These are phyloP conservation scores for Camellia sinensis DNA, from an alignment of 148 eudicot species.

Conservation along the genomic window DNA sequence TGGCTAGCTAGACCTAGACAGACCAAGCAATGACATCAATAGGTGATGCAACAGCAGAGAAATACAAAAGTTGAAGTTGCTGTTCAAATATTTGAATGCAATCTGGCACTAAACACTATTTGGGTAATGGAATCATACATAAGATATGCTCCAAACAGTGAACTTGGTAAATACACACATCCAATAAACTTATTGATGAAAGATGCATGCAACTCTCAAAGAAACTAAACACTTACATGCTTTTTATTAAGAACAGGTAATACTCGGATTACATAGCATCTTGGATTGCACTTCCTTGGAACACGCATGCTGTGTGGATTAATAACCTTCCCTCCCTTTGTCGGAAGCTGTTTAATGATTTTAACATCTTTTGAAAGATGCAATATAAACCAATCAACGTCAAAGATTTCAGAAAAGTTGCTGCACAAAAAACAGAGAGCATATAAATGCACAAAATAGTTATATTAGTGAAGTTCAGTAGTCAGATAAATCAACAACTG, in stretches of 20 bases:
- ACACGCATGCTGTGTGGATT: constrained; percentile 54
- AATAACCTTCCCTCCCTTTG: constrained; percentile 39
- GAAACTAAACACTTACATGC: constrained; percentile 45
- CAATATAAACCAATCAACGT: constrained; percentile 65
- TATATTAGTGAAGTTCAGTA: constrained; percentile 2
- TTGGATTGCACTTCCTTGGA: constrained; percentile 63
- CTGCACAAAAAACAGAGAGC: constrained; percentile 35
- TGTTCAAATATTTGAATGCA: not conserved
- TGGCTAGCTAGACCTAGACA: not conserved
- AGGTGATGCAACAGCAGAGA: not conserved
- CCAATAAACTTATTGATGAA: not conserved
- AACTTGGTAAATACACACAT: not conserved
- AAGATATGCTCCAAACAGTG: not conserved
- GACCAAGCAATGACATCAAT: not conserved
- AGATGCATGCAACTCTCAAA: not conserved
- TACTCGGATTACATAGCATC: constrained; percentile 57
- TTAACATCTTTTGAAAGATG: constrained; percentile 68
- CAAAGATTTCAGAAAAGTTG: constrained; percentile 72
- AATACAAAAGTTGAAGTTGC: not conserved
- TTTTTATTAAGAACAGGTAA: constrained; percentile 69
- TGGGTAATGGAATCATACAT: not conserved
- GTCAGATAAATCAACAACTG: not conserved
- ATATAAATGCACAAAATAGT: not conserved
- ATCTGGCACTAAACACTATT: not conserved
- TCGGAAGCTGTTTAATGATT: constrained; percentile 64